Percentiles rank a stretch among this genome's conserved stretches.
Conservation (phyloP, 192 early-diverging fungal species). For the Podila minutissima region DNA sequence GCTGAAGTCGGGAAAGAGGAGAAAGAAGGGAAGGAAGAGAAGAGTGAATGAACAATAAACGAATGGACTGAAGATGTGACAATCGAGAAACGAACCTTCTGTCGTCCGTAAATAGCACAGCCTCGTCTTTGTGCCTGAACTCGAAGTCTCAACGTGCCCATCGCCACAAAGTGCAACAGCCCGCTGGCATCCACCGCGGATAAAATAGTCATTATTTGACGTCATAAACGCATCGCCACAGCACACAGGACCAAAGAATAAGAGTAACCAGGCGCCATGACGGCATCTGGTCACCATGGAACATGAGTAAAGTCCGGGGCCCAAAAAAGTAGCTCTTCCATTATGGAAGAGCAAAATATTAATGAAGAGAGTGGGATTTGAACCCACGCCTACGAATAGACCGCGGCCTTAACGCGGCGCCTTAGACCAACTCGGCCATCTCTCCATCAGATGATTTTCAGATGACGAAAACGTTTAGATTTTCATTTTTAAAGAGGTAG, state of each 20-base stretch:
- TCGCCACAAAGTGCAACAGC: too few species aligned
- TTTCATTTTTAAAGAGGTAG: not conserved
- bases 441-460: constrained; percentile 18
- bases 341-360: constrained; percentile 1
- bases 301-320: too few species aligned
- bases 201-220: too few species aligned
- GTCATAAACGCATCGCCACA: too few species aligned
- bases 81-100: not conserved
- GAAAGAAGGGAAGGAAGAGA: not conserved
- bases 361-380: constrained; percentile 62
- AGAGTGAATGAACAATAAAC: not conserved
- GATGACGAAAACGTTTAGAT: not conserved
- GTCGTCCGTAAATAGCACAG: not conserved
- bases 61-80: not conserved
- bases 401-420: constrained; percentile 59
- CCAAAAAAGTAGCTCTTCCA: not conserved
- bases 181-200: too few species aligned
- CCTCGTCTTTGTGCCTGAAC: not conserved
- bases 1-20: not conserved
- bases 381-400: constrained; percentile 64
- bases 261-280: too few species aligned
- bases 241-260: too few species aligned
- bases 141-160: too few species aligned
- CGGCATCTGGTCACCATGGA: too few species aligned
- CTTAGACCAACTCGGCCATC: constrained; percentile 64